Evolutionary conservation across 179 eudicot genomes (phyloP).

Genomic region (Heliamphora ciliata): DNA sequence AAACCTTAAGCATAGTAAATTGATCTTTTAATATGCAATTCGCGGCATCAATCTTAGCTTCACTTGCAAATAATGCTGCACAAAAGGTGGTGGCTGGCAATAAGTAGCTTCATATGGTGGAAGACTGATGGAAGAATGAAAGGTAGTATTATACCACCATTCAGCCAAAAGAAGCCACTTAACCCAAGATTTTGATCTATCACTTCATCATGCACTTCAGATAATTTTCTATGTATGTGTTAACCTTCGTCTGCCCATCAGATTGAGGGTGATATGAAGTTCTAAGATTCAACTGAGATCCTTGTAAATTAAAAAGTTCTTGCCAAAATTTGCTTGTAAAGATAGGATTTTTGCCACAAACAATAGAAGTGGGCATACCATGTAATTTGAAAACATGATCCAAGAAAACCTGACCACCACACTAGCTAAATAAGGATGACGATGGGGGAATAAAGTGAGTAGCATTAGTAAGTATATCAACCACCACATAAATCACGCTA

Average conservation of each 20-base stretch:
- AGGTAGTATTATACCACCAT: constrained; percentile 6
- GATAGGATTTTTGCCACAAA: not conserved
- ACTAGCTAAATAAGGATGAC: not conserved
- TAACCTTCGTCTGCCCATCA: not conserved
- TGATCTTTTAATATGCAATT: not conserved
- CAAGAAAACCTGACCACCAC: not conserved
- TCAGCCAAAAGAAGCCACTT: not conserved
- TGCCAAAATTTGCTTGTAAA: not conserved
- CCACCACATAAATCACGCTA: no score
- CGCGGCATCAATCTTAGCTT: no score
- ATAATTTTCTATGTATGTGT: not conserved
- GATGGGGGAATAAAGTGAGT: not conserved
- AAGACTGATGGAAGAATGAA: not conserved
- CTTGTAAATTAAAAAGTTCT: not conserved
- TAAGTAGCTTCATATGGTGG: not conserved
- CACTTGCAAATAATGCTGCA: not conserved
- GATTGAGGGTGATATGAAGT: not conserved
- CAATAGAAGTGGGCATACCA: not conserved
- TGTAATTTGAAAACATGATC: not conserved
- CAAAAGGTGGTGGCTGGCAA: not conserved
- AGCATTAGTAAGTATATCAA: not conserved
- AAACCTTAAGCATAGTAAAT: no score
- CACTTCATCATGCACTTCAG: not conserved
- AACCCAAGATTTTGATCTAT: not conserved
- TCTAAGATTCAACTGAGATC: not conserved